A percentile compares a stretch with the other conserved stretches of the same genome.
These are phyloP conservation scores for Ceratocystis eucalypticola DNA, from an alignment of 2,329 filamentous ascomycete species.

Conservation along the genomic window DNA sequence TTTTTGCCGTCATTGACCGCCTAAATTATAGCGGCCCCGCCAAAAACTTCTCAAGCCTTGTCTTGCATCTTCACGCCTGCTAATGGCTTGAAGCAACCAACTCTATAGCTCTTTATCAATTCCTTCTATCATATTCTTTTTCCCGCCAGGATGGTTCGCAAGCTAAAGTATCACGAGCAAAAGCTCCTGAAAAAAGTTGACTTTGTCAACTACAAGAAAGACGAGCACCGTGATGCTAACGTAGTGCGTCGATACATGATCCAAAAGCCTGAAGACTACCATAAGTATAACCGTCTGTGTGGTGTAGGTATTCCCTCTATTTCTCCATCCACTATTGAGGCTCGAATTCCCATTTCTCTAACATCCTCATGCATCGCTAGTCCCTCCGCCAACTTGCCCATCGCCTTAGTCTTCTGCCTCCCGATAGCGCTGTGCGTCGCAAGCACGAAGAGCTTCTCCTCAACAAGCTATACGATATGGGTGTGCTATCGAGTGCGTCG, in stretches of 20 bases:
- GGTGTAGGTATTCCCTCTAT: slow-evolving; percentile 39
- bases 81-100: not conserved
- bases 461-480: slow-evolving; percentile 88
- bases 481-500: slow-evolving; percentile 60
- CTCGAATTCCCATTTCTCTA: not conserved
- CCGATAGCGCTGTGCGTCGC: slow-evolving; percentile 59
- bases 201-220: slow-evolving; percentile 85
- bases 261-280: slow-evolving; percentile 78
- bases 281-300: slow-evolving; percentile 50
- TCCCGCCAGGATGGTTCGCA: slow-evolving; percentile 61
- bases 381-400: slow-evolving; percentile 85
- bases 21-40: slow-evolving; percentile 14
- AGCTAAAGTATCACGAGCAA: slow-evolving; percentile 93
- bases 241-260: slow-evolving; percentile 81
- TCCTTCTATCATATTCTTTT: not conserved
- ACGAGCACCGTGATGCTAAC: slow-evolving; percentile 70
- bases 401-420: slow-evolving; percentile 68
- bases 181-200: slow-evolving; percentile 89
- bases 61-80: not conserved
- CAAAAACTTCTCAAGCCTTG: slow-evolving; percentile 18
- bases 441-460: slow-evolving; percentile 80
- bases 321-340: slow-evolving; percentile 24
- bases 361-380: slow-evolving; percentile 29
- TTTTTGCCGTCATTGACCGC: slow-evolving; percentile 16
- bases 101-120: not conserved